Percentiles rank a stretch among this genome's conserved stretches.
Evolutionary conservation across 2,329 filamentous ascomycete species (phyloP).

Genomic region (Grosmannia penicillata): DNA sequence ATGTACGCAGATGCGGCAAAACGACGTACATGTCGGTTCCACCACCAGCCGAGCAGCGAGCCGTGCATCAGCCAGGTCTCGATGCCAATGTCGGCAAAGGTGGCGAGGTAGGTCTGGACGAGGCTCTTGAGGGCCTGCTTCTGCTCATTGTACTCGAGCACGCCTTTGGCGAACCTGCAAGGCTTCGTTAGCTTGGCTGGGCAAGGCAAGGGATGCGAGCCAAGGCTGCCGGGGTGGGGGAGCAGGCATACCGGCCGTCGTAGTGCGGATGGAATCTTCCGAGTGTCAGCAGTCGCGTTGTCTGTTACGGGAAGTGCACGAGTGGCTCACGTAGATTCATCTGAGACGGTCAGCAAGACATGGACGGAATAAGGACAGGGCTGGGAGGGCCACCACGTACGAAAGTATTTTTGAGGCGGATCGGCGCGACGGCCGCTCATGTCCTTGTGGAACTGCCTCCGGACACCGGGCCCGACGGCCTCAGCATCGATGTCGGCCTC

Average conservation of each 20-base stretch:
- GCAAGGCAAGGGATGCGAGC: slow-evolving; percentile 4
- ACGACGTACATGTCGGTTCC: slow-evolving; percentile 41
- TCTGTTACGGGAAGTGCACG: neutral
- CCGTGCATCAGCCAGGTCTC: slow-evolving; percentile 78
- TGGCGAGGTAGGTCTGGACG: slow-evolving; percentile 56
- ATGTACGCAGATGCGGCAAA: slow-evolving; percentile 1
- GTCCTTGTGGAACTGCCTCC: slow-evolving; percentile 14
- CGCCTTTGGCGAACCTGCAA: slow-evolving; percentile 20
- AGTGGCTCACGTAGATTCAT: slow-evolving; percentile 10
- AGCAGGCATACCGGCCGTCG: slow-evolving; percentile 2
- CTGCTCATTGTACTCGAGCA: slow-evolving; percentile 39
- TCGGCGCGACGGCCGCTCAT: slow-evolving; percentile 7
- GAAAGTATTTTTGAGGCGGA: slow-evolving; percentile 19
- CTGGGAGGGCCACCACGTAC: slow-evolving; percentile 11
- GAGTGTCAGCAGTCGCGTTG: neutral
- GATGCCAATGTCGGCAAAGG: slow-evolving; percentile 48
- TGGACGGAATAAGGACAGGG: neutral
- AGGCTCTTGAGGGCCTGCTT: slow-evolving; percentile 48
- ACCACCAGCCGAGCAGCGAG: slow-evolving; percentile 81
- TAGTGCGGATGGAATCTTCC: slow-evolving; percentile 5
- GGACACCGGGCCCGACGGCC: too few species aligned
- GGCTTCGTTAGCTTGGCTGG: neutral
- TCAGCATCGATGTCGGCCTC: slow-evolving; percentile 12
- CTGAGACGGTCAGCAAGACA: slow-evolving; percentile 2
- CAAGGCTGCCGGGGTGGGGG: neutral